Conservation (phyloP, 2,329 filamentous ascomycete genomes). For the Colletotrichum tamarilloi region DNA sequence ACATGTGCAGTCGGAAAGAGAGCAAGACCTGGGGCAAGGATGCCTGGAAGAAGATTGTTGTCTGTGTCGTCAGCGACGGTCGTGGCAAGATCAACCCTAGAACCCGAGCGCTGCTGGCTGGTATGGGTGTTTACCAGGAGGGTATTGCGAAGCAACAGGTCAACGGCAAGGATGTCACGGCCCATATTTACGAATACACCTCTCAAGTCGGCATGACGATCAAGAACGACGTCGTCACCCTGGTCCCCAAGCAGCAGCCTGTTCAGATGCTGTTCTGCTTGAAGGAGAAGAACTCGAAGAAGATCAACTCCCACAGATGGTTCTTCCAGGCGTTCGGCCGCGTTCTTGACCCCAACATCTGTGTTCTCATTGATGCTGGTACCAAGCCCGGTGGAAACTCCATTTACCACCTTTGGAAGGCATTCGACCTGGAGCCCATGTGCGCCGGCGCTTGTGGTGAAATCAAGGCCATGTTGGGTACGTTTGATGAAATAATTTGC, state of each 20-base stretch:
- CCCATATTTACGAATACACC: slow-evolving; percentile 97
- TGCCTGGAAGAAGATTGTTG: slow-evolving; percentile 99
- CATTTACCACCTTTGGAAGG: slow-evolving; percentile 98
- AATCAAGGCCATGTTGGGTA: slow-evolving; percentile 95
- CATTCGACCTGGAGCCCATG: slow-evolving; percentile 97
- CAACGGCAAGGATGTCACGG: slow-evolving; percentile 94
- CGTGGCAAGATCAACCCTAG: slow-evolving; percentile 96
- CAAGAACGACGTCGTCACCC: slow-evolving; percentile 87
- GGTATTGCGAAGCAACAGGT: slow-evolving; percentile 99
- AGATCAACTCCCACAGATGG: slow-evolving; percentile 99
- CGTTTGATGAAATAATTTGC: too few species aligned
- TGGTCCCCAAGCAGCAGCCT: slow-evolving; percentile 88
- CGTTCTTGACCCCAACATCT: slow-evolving; percentile 94
- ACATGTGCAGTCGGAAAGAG: slow-evolving; percentile 93
- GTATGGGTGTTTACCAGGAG: slow-evolving; percentile 96
- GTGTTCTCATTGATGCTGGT: slow-evolving; percentile 94
- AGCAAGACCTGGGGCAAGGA: slow-evolving; percentile 99
- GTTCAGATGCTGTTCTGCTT: slow-evolving; percentile 98
- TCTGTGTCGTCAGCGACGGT: slow-evolving; percentile 96
- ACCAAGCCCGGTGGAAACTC: slow-evolving; percentile 94
- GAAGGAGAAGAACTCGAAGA: slow-evolving; percentile 99
- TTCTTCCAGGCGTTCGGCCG: slow-evolving; percentile 98
- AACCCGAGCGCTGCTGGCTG: slow-evolving; percentile 89
- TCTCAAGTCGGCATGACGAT: slow-evolving; percentile 88
- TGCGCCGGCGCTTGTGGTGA: slow-evolving; percentile 97